Evolutionary conservation across 148 eudicot genomes (phyloP), one percentile per base, ranked within the genome.

Genomic region (Beta vulgaris): DNA sequence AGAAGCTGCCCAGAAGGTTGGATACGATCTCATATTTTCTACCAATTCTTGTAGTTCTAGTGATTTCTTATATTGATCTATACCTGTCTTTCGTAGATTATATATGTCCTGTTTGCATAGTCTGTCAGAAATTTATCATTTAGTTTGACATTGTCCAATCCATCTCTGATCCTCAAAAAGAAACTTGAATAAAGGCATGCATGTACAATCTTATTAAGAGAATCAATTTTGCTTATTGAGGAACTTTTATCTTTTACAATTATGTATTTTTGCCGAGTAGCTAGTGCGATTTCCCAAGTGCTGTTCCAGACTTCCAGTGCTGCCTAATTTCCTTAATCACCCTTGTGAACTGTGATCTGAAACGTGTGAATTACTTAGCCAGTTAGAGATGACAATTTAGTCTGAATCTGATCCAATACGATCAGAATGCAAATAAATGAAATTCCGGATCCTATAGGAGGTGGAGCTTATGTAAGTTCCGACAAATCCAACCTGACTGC

Each of bases 1-100:
- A 72, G 91, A 89, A 68, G 67, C 85, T 68, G 81, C 91, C 49
- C 89, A 95, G 80, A 95, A 95, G 99, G 99, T 90, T 68, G 73
- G 76, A 7, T 34, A 72, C 73, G 55, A 65, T 58, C 71, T 69
- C 25, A 36, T 68, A 65, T 77, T 57, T 49, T 48, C 15, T 71
- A 53, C 5, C 48, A 51, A 34, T 44, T 54, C 14, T 49, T 62
- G 72, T 62, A 71, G 19, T 53, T 39, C 19, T 69, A 36, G 65
- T 57, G 32, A 29, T 34, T 46, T 34, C 46, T 36, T 31, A 11
- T 32, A 15, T 53, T 46, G 25, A 31, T 46, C 43, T 12, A 43
- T 54, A 3, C 26, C 15, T 73, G 2, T 31, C 53, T 6, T 57
- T 21, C 4, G 19, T 42, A 11, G 7, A 55, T 34, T 40, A 9